Evolutionary conservation across 2,329 filamentous ascomycete species (phyloP).

Genomic region (Alternaria arborescens): DNA sequence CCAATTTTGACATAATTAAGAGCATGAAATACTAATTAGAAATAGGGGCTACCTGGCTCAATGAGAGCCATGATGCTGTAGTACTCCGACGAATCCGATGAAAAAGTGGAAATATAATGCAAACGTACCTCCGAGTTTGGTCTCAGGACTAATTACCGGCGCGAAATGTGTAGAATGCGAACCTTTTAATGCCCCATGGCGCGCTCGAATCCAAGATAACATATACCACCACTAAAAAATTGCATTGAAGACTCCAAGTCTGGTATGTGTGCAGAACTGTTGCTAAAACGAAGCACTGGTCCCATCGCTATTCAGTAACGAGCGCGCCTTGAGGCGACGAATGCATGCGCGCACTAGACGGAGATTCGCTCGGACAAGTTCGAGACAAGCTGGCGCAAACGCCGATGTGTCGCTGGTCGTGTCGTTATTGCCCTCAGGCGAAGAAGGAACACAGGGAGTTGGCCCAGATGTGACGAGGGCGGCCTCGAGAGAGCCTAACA

Average conservation of each 20-base stretch:
- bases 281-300: slow-evolving; percentile 1
- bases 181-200: background rate
- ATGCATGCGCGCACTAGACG: slow-evolving; percentile 18
- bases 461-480: slow-evolving; percentile 13
- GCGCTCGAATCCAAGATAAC: background rate
- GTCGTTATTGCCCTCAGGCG: background rate
- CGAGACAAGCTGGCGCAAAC: slow-evolving; percentile 15
- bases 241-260: background rate
- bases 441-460: slow-evolving; percentile 2
- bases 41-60: slow-evolving; percentile 12
- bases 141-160: background rate
- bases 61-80: slow-evolving; percentile 2
- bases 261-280: background rate
- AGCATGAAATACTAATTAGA: background rate
- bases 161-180: background rate
- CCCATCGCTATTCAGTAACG: slow-evolving; percentile 7
- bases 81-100: background rate
- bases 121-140: background rate
- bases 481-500: slow-evolving; percentile 18
- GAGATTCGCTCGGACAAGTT: slow-evolving; percentile 14
- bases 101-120: background rate
- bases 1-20: background rate
- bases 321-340: slow-evolving; percentile 13
- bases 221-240: background rate
- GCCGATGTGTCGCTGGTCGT: slow-evolving; percentile 1